These are phyloP conservation scores for Phlyctochytrium arcticum DNA, from an alignment of 192 early-diverging fungal genomes.

Conservation along the genomic window DNA sequence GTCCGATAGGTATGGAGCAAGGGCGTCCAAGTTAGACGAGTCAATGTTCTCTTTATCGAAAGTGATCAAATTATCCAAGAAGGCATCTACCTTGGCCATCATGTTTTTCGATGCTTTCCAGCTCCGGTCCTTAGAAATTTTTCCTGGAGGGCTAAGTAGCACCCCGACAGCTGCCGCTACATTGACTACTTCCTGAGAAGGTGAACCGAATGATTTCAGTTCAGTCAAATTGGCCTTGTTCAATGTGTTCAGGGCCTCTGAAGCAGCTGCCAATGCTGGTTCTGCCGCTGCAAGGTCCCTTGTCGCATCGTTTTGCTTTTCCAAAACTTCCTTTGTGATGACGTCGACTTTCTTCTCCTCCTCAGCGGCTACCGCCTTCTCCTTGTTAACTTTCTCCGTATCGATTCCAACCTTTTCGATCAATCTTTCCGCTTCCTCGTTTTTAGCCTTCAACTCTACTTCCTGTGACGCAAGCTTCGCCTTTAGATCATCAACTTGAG, in stretches of 20 bases:
- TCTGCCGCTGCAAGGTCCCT: conserved; percentile 59
- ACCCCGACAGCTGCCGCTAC: conserved; percentile 60
- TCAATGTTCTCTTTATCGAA: conserved; percentile 67
- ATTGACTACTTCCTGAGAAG: conserved; percentile 58
- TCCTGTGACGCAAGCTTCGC: conserved; percentile 62
- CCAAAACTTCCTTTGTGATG: conserved; percentile 57
- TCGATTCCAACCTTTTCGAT: conserved; percentile 62
- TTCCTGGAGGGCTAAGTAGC: conserved; percentile 55
- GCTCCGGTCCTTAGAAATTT: conserved; percentile 60
- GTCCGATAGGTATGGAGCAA: conserved; percentile 55
- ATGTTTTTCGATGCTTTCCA: conserved; percentile 67
- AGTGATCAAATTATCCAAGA: conserved; percentile 54
- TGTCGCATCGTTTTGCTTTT: conserved; percentile 55
- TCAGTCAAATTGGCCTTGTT: conserved; percentile 69
- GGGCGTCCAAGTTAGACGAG: conserved; percentile 53
- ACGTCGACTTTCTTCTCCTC: conserved; percentile 61
- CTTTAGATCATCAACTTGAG: conserved; percentile 63
- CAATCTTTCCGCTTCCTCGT: conserved; percentile 57
- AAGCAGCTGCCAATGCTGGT: conserved; percentile 57
- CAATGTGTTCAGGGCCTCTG: conserved; percentile 55
- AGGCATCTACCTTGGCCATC: conserved; percentile 69
- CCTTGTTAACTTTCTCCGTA: conserved; percentile 63
- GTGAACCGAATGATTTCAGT: conserved; percentile 64
- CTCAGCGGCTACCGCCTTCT: conserved; percentile 63
- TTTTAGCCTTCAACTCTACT: conserved; percentile 62